These are phyloP conservation scores for Leccinum subtestaceum DNA, from an alignment of 768 basidiomycete genomes.

Conservation along the genomic window DNA sequence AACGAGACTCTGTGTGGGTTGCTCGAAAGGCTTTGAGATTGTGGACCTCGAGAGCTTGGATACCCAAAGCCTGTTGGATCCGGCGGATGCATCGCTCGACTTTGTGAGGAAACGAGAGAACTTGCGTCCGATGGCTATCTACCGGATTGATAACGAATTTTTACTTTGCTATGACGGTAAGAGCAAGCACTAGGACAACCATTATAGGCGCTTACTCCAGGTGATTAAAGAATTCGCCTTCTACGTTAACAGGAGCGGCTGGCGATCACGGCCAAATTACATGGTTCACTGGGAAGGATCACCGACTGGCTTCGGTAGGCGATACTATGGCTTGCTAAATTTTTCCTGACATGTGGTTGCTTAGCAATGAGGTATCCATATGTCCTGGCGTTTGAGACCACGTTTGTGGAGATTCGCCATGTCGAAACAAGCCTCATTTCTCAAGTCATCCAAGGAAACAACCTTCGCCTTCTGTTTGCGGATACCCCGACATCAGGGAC, in stretches of 20 bases:
- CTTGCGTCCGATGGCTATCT: slow-evolving; percentile 92
- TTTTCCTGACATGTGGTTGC: slow-evolving; percentile 8
- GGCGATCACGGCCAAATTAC: slow-evolving; percentile 86
- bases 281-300: slow-evolving; percentile 96
- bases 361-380: slow-evolving; percentile 94
- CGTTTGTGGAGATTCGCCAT: slow-evolving; percentile 94
- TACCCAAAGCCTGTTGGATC: slow-evolving; percentile 94
- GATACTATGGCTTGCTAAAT: not conserved
- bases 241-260: slow-evolving; percentile 96
- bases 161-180: slow-evolving; percentile 95
- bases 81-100: slow-evolving; percentile 84
- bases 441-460: slow-evolving; percentile 93
- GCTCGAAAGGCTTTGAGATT: slow-evolving; percentile 97
- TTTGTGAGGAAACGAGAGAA: slow-evolving; percentile 91
- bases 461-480: slow-evolving; percentile 86
- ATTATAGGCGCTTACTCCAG: slow-evolving; percentile 7
- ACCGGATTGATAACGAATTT: slow-evolving; percentile 95
- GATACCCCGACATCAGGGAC: slow-evolving; percentile 87
- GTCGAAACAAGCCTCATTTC: slow-evolving; percentile 89
- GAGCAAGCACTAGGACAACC: slow-evolving; percentile 23
- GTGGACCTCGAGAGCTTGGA: slow-evolving; percentile 96
- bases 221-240: slow-evolving; percentile 84
- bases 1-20: slow-evolving; percentile 95
- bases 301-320: slow-evolving; percentile 90
- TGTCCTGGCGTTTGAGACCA: slow-evolving; percentile 93